Conservation (phyloP, 2,329 filamentous ascomycete genomes). For the Exophiala xenobiotica region DNA sequence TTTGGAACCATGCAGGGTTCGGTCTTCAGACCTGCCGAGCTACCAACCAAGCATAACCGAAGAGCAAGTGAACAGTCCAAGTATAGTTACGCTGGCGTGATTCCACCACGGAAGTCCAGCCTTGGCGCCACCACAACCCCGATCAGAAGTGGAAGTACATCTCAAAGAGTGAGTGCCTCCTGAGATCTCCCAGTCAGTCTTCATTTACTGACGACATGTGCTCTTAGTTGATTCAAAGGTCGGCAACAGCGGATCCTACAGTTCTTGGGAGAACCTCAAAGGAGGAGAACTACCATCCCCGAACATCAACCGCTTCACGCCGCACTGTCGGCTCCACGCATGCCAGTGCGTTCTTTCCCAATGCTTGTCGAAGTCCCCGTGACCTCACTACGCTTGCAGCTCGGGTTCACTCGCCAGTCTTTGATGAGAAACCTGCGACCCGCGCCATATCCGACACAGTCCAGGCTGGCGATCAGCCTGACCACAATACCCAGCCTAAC, state of each 20-base stretch:
- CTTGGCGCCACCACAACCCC: conserved; percentile 18
- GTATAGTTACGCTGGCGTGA: conserved; percentile 17
- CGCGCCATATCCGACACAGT: conserved; percentile 13
- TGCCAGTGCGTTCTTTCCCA: conserved; percentile 29
- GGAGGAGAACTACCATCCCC: conserved; percentile 18
- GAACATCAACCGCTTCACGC: conserved; percentile 22
- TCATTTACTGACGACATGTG: conserved; percentile 7
- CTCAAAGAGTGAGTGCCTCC: conserved; percentile 8
- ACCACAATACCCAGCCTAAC: neutral
- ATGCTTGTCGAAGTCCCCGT: conserved; percentile 28
- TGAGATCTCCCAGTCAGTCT: neutral
- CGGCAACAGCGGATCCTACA: conserved; percentile 3
- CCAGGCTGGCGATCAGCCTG: conserved; percentile 9
- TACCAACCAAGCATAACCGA: conserved; percentile 28
- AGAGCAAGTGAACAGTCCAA: conserved; percentile 26
- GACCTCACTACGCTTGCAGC: conserved; percentile 30
- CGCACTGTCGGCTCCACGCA: conserved; percentile 16
- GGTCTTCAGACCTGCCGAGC: conserved; percentile 24
- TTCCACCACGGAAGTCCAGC: conserved; percentile 23
- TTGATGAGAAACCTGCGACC: conserved; percentile 13
- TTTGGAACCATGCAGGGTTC: conserved; percentile 30
- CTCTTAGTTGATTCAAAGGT: conserved; percentile 1
- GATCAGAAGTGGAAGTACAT: conserved; percentile 5
- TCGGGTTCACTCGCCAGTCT: conserved; percentile 27
- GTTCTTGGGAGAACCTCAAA: neutral